phyloP scores from a whole-genome alignment of 2,329 filamentous ascomycete species.

The Cadophora malorum region DNA sequence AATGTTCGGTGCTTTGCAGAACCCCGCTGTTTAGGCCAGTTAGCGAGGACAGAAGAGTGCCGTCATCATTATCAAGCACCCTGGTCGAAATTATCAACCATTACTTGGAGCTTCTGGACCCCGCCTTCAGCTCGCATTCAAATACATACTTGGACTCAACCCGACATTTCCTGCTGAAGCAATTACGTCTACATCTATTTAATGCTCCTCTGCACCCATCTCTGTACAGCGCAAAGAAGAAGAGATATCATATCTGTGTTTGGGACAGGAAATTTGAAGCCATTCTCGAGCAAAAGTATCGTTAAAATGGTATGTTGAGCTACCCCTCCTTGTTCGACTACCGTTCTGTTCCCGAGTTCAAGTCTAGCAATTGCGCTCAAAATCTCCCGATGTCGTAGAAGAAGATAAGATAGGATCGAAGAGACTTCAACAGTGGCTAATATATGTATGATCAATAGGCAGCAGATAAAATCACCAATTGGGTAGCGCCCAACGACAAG shows the following conservation, averaged over 20 bases:
- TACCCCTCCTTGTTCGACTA: background rate
- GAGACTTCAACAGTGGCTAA: constrained; percentile 28
- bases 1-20: background rate
- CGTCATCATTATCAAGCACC: constrained; percentile 37
- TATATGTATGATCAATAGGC: constrained; percentile 21
- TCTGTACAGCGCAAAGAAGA: background rate
- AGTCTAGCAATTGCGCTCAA: background rate
- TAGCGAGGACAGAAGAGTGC: background rate
- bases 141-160: too few species aligned
- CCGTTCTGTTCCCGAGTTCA: background rate
- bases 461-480: constrained; percentile 73
- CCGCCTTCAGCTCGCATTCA: background rate
- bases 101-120: background rate
- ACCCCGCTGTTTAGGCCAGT: background rate
- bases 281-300: constrained; percentile 20
- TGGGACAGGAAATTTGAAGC: background rate
- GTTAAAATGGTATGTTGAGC: constrained; percentile 41
- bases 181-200: constrained; percentile 22
- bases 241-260: background rate
- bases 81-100: constrained; percentile 7
- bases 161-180: background rate
- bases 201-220: constrained; percentile 25
- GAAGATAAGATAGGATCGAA: background rate
- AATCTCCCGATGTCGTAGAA: background rate
- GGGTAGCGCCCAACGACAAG: constrained; percentile 79